Conservation (phyloP, 2,329 filamentous ascomycete genomes). For the Diaporthe batatas region DNA sequence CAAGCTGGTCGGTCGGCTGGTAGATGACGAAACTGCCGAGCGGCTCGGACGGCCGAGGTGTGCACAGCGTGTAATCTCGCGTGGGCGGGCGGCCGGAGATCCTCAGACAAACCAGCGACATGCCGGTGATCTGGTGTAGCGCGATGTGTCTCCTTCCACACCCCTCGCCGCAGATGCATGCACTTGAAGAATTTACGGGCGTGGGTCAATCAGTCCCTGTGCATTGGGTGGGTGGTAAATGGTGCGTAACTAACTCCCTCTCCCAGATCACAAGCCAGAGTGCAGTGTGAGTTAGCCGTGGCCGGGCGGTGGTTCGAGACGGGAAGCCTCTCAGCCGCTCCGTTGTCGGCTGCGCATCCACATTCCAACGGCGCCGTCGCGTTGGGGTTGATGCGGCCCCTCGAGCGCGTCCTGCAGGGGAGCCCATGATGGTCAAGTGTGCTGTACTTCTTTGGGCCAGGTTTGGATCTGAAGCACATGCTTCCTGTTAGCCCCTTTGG, state of each 20-base stretch:
- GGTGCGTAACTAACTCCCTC: not conserved
- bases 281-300: not conserved
- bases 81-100: not conserved
- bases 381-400: not conserved
- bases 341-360: slow-evolving; percentile 39
- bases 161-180: not conserved
- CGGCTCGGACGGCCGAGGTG: not conserved
- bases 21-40: not conserved
- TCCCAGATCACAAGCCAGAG: not conserved
- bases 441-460: too few relatives aligned
- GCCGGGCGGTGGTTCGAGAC: slow-evolving; percentile 39
- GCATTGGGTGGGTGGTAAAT: not conserved
- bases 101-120: slow-evolving; percentile 19
- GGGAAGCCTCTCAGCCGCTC: slow-evolving; percentile 30
- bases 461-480: too few relatives aligned
- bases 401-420: not conserved
- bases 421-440: not conserved
- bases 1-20: not conserved
- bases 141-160: slow-evolving; percentile 16
- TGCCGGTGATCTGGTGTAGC: not conserved
- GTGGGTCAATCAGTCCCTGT: not conserved
- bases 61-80: too few relatives aligned
- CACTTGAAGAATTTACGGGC: not conserved
- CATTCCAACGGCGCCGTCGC: slow-evolving; percentile 4
- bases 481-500: not conserved